phyloP scores from a whole-genome alignment of 2,329 filamentous ascomycete genomes.

The Seiridium unicorne region DNA sequence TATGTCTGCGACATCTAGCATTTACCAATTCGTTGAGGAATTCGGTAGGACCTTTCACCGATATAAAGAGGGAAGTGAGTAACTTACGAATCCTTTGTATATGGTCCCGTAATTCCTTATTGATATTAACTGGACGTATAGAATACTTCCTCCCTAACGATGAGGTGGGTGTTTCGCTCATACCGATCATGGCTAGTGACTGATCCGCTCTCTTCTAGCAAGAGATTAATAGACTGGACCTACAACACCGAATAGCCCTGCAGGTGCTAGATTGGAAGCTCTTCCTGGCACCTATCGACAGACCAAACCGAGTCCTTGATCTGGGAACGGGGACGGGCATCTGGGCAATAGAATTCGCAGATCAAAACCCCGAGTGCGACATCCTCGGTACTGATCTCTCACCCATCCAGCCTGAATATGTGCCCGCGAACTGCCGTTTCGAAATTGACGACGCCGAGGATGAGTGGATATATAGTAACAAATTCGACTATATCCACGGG shows the following conservation, averaged over 20 bases:
- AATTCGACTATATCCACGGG: constrained; percentile 55
- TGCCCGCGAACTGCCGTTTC: constrained; percentile 54
- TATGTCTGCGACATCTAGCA: constrained; percentile 19
- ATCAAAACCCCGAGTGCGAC: constrained; percentile 34
- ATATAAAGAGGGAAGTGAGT: constrained; percentile 24
- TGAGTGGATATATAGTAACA: constrained; percentile 44
- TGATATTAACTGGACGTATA: not conserved
- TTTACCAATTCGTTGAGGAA: constrained; percentile 22
- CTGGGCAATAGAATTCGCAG: constrained; percentile 50
- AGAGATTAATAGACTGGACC: constrained; percentile 28
- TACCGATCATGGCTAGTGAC: not conserved
- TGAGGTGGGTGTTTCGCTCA: constrained; percentile 6
- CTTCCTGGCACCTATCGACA: constrained; percentile 40
- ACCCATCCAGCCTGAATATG: constrained; percentile 45
- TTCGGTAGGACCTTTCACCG: constrained; percentile 22
- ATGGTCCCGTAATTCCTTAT: not conserved
- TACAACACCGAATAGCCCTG: constrained; percentile 31
- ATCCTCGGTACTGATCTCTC: constrained; percentile 47
- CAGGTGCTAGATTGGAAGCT: constrained; percentile 41
- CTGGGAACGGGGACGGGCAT: constrained; percentile 51
- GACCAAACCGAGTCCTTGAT: constrained; percentile 43
- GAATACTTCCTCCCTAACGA: constrained; percentile 20
- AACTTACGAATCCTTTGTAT: no score
- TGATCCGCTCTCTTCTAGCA: constrained; percentile 9
- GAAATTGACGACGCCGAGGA: constrained; percentile 54